Percentiles rank a stretch among this genome's conserved stretches.
phyloP scores from a whole-genome alignment of 2,329 filamentous ascomycete genomes.

The Ophiocordyceps camponoti-floridani region DNA sequence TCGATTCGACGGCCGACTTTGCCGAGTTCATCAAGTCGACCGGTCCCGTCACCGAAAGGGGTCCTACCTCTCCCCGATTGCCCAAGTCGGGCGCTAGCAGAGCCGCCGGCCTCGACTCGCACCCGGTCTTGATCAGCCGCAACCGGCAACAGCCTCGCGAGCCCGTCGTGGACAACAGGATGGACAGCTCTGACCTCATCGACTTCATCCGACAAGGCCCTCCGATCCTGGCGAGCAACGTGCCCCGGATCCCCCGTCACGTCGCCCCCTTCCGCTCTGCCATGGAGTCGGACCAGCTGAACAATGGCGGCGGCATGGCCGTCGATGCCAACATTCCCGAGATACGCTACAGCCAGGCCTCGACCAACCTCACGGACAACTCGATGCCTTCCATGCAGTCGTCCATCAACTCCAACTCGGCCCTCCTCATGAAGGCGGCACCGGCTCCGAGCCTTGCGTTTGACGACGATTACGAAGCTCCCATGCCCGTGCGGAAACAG shows the following conservation, averaged over 20 bases:
- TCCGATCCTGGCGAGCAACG: slow-evolving; percentile 34
- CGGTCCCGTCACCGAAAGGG: slow-evolving; percentile 40
- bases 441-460: slow-evolving; percentile 17
- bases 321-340: slow-evolving; percentile 39
- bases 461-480: slow-evolving; percentile 32
- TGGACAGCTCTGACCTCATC: slow-evolving; percentile 71
- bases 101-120: slow-evolving; percentile 20
- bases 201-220: slow-evolving; percentile 89
- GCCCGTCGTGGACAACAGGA: slow-evolving; percentile 40
- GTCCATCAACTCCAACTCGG: slow-evolving; percentile 58
- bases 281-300: slow-evolving; percentile 69
- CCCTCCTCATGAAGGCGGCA: slow-evolving; percentile 32
- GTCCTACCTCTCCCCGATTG: slow-evolving; percentile 13
- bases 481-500: slow-evolving; percentile 54
- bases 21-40: slow-evolving; percentile 81
- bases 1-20: slow-evolving; percentile 64
- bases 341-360: slow-evolving; percentile 36
- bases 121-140: slow-evolving; percentile 22
- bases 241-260: slow-evolving; percentile 61
- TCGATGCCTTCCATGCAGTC: slow-evolving; percentile 41
- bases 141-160: slow-evolving; percentile 54
- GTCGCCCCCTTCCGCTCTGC: slow-evolving; percentile 73
- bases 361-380: slow-evolving; percentile 36
- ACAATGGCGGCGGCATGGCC: slow-evolving; percentile 32
- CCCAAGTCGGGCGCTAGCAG: not conserved